phyloP scores from a whole-genome alignment of 352 stramenopile species.

The Globisporangium middletonii region DNA sequence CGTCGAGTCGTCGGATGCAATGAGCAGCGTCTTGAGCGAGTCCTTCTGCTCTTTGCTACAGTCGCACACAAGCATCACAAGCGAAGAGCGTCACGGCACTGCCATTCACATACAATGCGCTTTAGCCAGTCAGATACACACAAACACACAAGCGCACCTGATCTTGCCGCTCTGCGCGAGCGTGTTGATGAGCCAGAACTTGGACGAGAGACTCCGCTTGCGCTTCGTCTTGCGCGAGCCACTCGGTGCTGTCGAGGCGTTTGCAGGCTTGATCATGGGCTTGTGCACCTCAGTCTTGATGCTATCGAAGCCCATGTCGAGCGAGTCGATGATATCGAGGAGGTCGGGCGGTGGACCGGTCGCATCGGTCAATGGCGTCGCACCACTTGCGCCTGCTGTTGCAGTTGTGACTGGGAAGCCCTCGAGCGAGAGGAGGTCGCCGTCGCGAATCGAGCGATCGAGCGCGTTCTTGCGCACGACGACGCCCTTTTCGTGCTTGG shows the following conservation, averaged over 20 bases:
- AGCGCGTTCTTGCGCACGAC: conserved; percentile 61
- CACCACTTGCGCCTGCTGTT: conserved; percentile 4
- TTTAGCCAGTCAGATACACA: not conserved
- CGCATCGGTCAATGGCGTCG: conserved; percentile 15
- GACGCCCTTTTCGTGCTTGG: conserved; percentile 72
- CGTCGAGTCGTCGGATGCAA: conserved; percentile 64
- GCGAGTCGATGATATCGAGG: conserved; percentile 60
- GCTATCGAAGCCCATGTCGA: conserved; percentile 55
- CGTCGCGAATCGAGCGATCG: conserved; percentile 77
- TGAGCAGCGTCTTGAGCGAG: conserved; percentile 74
- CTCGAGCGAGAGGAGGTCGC: conserved; percentile 68
- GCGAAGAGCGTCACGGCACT: not conserved
- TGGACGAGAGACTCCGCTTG: conserved; percentile 70
- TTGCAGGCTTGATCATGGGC: conserved; percentile 23
- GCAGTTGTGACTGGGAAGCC: conserved; percentile 28
- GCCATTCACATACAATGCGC: not conserved
- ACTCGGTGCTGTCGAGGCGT: not conserved
- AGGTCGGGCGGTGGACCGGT: conserved; percentile 40
- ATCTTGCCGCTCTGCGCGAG: conserved; percentile 75
- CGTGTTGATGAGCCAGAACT: conserved; percentile 85
- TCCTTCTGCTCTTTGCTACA: conserved; percentile 71
- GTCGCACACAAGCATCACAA: not conserved
- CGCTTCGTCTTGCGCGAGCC: conserved; percentile 56
- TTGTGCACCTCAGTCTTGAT: conserved; percentile 14
- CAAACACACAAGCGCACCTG: conserved; percentile 19